A percentile compares a stretch with the other conserved stretches of the same genome.
Evolutionary conservation across 805 yeast genomes (phyloP).

Genomic region (Candida xiaguanensis): DNA sequence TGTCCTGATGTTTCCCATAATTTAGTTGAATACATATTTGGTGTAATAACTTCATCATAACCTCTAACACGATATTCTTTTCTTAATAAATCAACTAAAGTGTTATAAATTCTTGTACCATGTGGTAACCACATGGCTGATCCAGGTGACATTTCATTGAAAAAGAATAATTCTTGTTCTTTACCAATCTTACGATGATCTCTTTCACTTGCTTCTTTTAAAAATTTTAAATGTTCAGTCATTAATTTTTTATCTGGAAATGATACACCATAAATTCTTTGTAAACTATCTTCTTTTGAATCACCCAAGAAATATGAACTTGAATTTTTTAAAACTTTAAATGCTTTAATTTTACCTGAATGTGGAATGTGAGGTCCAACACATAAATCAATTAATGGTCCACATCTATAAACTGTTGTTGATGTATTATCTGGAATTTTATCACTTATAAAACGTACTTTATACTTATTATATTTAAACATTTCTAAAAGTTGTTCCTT

Average conservation of each 20-base stretch:
- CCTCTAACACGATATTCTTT: slow-evolving; percentile 89
- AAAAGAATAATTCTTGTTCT: slow-evolving; percentile 93
- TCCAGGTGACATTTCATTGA: slow-evolving; percentile 97
- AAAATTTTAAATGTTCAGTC: slow-evolving; percentile 91
- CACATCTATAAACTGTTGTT: slow-evolving; percentile 96
- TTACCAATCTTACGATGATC: slow-evolving; percentile 95
- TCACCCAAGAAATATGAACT: slow-evolving; percentile 96
- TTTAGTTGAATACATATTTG: slow-evolving; percentile 96
- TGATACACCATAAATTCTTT: slow-evolving; percentile 95
- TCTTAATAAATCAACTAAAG: slow-evolving; percentile 75
- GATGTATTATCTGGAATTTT: slow-evolving; percentile 96
- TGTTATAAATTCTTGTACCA: slow-evolving; percentile 95
- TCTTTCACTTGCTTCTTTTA: slow-evolving; percentile 94
- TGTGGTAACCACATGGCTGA: slow-evolving; percentile 98
- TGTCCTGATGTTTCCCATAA: slow-evolving; percentile 99
- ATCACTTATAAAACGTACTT: slow-evolving; percentile 77
- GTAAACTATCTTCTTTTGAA: slow-evolving; percentile 86
- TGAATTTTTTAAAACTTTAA: slow-evolving; percentile 92
- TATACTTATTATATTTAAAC: slow-evolving; percentile 95
- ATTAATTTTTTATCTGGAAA: slow-evolving; percentile 97
- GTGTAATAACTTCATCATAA: slow-evolving; percentile 97
- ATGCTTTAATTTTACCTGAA: slow-evolving; percentile 93
- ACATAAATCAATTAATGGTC: slow-evolving; percentile 94
- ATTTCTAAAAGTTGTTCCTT: slow-evolving; percentile 88
- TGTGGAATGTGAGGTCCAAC: slow-evolving; percentile 97